phyloP scores from a whole-genome alignment of 2,329 filamentous ascomycete species.

The Ophioceras dolichostomum region DNA sequence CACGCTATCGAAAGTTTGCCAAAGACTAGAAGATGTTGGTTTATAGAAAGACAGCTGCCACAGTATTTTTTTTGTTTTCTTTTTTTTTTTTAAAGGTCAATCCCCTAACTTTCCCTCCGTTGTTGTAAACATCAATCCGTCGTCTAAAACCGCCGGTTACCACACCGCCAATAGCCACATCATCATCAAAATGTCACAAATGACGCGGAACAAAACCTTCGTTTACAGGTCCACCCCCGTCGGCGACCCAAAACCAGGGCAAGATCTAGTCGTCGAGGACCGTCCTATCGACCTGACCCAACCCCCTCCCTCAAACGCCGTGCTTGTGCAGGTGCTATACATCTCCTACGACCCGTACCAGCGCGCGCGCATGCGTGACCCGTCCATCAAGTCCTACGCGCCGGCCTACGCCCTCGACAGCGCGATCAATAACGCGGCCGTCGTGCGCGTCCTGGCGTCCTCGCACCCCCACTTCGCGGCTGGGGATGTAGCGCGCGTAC shows the following conservation, averaged over 20 bases:
- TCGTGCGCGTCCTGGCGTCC: constrained; percentile 62
- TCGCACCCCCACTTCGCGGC: constrained; percentile 44
- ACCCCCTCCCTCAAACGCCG: constrained; percentile 44
- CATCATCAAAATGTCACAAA: constrained; percentile 1
- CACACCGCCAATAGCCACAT: not conserved
- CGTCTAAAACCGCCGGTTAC: too few species aligned
- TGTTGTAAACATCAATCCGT: too few species aligned
- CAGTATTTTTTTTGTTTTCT: too few species aligned
- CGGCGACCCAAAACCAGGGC: constrained; percentile 54
- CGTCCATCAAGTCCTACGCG: constrained; percentile 54
- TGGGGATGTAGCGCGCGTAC: constrained; percentile 53
- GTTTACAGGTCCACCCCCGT: constrained; percentile 59
- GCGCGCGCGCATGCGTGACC: constrained; percentile 63
- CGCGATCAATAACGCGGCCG: constrained; percentile 50
- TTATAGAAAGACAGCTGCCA: too few species aligned
- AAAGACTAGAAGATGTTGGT: too few species aligned
- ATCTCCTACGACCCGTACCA: constrained; percentile 77
- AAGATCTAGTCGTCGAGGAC: constrained; percentile 57
- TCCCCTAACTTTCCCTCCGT: too few species aligned
- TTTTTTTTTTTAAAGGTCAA: too few species aligned
- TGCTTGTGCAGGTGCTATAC: constrained; percentile 60
- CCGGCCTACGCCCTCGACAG: constrained; percentile 47
- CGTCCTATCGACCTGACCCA: constrained; percentile 51
- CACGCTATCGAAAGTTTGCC: too few species aligned
- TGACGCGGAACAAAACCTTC: constrained; percentile 57